A percentile compares a stretch with the other conserved stretches of the same genome.
Evolutionary conservation across 2,329 filamentous ascomycete genomes (phyloP).

Genomic region (Acephala macrosclerotiorum): DNA sequence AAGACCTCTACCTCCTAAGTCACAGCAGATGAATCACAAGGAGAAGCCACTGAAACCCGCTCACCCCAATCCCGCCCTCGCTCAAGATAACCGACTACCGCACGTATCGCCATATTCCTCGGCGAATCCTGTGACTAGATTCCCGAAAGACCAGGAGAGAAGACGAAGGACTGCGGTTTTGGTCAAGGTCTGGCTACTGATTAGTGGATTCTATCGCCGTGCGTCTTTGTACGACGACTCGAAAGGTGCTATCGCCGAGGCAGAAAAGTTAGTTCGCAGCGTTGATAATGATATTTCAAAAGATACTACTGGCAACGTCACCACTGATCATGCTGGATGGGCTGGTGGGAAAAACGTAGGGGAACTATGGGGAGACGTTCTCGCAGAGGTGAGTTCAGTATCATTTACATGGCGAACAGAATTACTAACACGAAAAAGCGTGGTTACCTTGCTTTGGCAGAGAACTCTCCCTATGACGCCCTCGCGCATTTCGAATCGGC

Average conservation of each 20-base stretch:
- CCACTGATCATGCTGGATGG: constrained; percentile 74
- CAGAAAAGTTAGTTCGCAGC: constrained; percentile 74
- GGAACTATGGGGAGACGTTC: constrained; percentile 84
- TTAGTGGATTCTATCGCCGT: constrained; percentile 86
- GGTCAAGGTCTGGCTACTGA: constrained; percentile 87
- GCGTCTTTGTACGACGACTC: constrained; percentile 83
- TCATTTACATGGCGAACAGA: background rate
- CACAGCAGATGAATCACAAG: constrained; percentile 39
- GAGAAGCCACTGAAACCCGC: constrained; percentile 32
- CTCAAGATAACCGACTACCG: constrained; percentile 34
- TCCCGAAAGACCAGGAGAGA: constrained; percentile 60
- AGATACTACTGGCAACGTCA: constrained; percentile 67
- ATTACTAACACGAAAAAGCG: constrained; percentile 43
- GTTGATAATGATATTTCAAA: constrained; percentile 73
- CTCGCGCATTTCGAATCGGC: constrained; percentile 83
- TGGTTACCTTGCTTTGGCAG: constrained; percentile 41
- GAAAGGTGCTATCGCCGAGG: constrained; percentile 81
- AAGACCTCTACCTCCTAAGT: constrained; percentile 34
- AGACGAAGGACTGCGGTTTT: constrained; percentile 62
- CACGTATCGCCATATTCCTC: constrained; percentile 29
- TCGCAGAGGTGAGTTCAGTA: constrained; percentile 70
- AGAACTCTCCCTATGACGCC: constrained; percentile 65
- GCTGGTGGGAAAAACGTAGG: constrained; percentile 82
- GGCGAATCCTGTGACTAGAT: constrained; percentile 47
- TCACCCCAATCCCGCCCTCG: constrained; percentile 15